Conservation (phyloP, 2,329 filamentous ascomycete genomes). For the Colletotrichum aenigma region DNA sequence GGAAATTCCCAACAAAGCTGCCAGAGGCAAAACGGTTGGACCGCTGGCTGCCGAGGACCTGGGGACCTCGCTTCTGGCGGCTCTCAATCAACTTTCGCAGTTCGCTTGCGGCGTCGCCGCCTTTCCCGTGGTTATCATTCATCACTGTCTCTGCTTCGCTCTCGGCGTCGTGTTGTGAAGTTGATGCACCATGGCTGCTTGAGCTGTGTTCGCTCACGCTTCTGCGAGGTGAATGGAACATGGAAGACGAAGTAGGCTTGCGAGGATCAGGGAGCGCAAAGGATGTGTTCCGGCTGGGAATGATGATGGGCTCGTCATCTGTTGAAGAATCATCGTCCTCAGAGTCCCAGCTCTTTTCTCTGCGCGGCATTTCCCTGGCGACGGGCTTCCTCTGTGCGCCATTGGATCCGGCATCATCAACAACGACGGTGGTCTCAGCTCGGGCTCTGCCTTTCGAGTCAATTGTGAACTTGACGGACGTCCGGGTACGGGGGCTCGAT, state of each 20-base stretch:
- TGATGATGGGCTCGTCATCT: constrained; percentile 69
- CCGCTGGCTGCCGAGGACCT: constrained; percentile 24
- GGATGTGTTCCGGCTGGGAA: constrained; percentile 64
- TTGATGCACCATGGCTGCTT: constrained; percentile 38
- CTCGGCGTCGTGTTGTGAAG: constrained; percentile 44
- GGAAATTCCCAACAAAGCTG: constrained; percentile 33
- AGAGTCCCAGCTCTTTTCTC: constrained; percentile 44
- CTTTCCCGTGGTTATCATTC: constrained; percentile 46
- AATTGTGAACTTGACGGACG: constrained; percentile 67
- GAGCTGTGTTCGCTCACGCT: constrained; percentile 56
- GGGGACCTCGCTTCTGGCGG: constrained; percentile 45
- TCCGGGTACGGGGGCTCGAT: constrained; percentile 48
- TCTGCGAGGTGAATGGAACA: constrained; percentile 50
- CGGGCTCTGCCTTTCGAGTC: constrained; percentile 65
- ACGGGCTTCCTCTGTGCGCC: constrained; percentile 2
- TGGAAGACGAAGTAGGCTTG: constrained; percentile 50
- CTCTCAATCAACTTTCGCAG: constrained; percentile 62
- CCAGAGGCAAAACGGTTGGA: constrained; percentile 30
- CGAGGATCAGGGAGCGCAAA: constrained; percentile 61
- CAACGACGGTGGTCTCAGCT: constrained; percentile 54
- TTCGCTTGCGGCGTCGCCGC: constrained; percentile 65
- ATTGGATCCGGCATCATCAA: constrained; percentile 32
- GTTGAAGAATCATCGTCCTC: constrained; percentile 61
- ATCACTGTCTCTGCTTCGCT: constrained; percentile 66
- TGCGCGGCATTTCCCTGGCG: constrained; percentile 29